Evolutionary conservation across 108 stramenopile genomes (phyloP).

Genomic region (Cyclotella choctawhatcheeana): DNA sequence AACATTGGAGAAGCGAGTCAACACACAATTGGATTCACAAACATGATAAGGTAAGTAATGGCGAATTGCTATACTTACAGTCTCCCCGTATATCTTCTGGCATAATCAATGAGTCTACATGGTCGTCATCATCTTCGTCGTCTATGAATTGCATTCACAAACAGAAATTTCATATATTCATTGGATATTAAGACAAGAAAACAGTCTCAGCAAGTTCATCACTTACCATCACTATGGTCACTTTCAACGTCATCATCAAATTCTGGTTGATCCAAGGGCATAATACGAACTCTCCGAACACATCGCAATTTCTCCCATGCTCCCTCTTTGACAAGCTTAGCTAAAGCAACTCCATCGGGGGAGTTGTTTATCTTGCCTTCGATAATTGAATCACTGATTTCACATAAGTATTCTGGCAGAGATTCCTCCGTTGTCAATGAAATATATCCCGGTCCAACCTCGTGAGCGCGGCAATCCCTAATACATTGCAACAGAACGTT

Average conservation of each 20-base stretch:
- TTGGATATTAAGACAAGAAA: slow-evolving; percentile 3
- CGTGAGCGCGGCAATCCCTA: slow-evolving; percentile 6
- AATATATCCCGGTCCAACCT: slow-evolving; percentile 1
- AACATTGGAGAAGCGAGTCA: too few relatives aligned
- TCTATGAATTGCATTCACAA: too few relatives aligned
- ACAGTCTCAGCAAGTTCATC: neutral
- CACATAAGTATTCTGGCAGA: slow-evolving; percentile 1
- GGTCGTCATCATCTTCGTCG: slow-evolving; percentile 4
- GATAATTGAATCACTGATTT: neutral
- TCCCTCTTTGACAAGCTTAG: slow-evolving; percentile 14
- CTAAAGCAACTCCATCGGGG: slow-evolving; percentile 15
- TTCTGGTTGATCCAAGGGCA: neutral
- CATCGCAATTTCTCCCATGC: slow-evolving; percentile 13
- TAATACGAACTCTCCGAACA: slow-evolving; percentile 1
- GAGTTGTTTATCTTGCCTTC: neutral
- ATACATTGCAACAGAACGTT: slow-evolving; percentile 9
- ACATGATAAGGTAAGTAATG: too few relatives aligned
- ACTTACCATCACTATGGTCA: neutral
- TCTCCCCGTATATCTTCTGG: neutral
- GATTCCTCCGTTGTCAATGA: neutral
- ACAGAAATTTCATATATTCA: too few relatives aligned
- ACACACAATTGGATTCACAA: too few relatives aligned
- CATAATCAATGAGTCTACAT: slow-evolving; percentile 11
- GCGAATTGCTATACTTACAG: neutral
- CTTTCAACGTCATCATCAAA: slow-evolving; percentile 7